Base-by-base conservation (phyloP, 2,329 filamentous ascomycete species). In the Lachnellula hyalina region DNA sequence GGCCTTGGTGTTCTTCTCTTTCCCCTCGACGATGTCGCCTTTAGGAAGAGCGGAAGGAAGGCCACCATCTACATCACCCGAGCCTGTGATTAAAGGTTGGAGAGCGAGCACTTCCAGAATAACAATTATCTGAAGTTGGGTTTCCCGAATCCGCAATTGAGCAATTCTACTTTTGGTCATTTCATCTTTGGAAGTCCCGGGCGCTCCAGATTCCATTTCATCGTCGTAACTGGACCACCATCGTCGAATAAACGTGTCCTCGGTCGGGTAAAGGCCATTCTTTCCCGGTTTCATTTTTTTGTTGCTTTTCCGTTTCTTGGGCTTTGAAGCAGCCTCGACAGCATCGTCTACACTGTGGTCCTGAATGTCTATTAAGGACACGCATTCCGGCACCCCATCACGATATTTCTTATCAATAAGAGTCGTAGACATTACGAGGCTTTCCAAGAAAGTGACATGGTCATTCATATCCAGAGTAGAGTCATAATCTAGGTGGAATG, bases 401-500 rank as follows among this genome's bases (percentile, higher is more conserved):
- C 83, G 80, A 64, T 89, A 92, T 67, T 93, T 94, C 67, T 88
- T 90, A 67, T 93, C 89, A 58, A 90, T 80, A 46, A 86, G 76
- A 5, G 82, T 76, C 0, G 83, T 84, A 2, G 81, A 82, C 56
- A 89, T 73, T n/a, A 89, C 73, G 54, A 90, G 78, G 49, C 78
- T 78, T 63, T 85, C 83, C n/a, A 93, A 68, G 63, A 90, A 91
- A 0, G 78, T 74, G 8, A 87, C 76, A 17, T 92, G 73, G 49
- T 90, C 82, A 23, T 74, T 72, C 70, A 86, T 82, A 41, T 84
- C 77, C 19, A 85, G 71, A 21, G 77, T 80, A 6, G 79, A 74
- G 67, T 86, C 82, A 50, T 80, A 80, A 57, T 84, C 80, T 14
- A 83, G 72, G 54, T 85, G 82, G 59, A 90, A 90, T 14, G 84